phyloP scores from a whole-genome alignment of 805 yeast genomes.

The Kodamaea sagamina region DNA sequence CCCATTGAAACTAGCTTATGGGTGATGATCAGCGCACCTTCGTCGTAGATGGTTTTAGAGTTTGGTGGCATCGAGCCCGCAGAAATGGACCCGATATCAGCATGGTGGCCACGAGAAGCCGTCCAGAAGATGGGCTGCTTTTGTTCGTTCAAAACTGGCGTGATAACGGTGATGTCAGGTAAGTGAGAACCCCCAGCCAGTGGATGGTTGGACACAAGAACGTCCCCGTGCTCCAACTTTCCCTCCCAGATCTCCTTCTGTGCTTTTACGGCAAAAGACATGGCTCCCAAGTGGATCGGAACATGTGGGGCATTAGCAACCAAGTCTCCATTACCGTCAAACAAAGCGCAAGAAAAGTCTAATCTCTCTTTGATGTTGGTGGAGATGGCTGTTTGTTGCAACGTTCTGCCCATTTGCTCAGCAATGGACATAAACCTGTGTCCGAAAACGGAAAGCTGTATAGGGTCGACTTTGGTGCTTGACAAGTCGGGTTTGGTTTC shows the following conservation, averaged over 20 bases:
- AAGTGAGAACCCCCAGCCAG: constrained; percentile 46
- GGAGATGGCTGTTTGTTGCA: constrained; percentile 48
- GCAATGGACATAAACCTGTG: constrained; percentile 67
- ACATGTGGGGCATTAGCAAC: constrained; percentile 51
- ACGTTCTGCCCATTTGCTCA: constrained; percentile 46
- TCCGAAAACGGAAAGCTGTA: constrained; percentile 43
- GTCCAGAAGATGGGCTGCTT: constrained; percentile 75
- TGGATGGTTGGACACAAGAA: constrained; percentile 46
- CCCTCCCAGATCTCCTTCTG: constrained; percentile 44
- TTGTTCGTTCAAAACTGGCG: constrained; percentile 68
- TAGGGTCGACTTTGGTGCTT: constrained; percentile 33
- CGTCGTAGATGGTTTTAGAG: constrained; percentile 81
- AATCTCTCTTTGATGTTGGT: constrained; percentile 48
- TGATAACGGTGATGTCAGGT: constrained; percentile 76
- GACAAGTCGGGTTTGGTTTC: constrained; percentile 26
- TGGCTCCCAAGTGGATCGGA: constrained; percentile 49
- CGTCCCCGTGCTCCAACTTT: constrained; percentile 43
- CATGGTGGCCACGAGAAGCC: constrained; percentile 95
- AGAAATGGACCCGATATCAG: constrained; percentile 89
- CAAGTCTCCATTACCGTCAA: constrained; percentile 43
- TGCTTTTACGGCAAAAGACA: constrained; percentile 49
- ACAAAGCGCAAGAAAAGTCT: constrained; percentile 48
- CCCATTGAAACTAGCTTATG: constrained; percentile 72
- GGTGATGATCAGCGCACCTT: constrained; percentile 85
- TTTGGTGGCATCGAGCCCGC: constrained; percentile 97